Conservation (phyloP, 148 eudicot species). For the Chenopodium berlandieri region DNA sequence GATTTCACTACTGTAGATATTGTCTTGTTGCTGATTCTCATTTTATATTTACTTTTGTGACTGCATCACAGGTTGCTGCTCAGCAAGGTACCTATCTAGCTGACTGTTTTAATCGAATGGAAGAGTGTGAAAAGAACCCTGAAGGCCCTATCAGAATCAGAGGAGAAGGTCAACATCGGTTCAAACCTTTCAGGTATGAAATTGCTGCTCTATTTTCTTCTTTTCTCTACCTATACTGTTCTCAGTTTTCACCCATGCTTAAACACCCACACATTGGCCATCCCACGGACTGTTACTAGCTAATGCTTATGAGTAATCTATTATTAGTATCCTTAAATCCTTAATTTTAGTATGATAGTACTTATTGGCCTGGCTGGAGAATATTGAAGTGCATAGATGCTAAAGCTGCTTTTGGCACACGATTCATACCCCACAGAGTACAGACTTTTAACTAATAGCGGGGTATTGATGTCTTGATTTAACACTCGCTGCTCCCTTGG, state of each 20-base stretch:
- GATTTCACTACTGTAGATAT: not conserved
- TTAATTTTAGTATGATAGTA: too few species aligned
- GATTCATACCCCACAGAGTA: not conserved
- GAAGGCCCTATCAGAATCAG: constrained; percentile 84
- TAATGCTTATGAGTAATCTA: too few species aligned
- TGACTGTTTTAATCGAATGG: constrained; percentile 85
- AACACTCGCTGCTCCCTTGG: not conserved
- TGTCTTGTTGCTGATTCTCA: not conserved
- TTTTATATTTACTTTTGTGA: not conserved
- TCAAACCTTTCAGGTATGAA: constrained; percentile 72
- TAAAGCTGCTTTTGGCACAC: not conserved
- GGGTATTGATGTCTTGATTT: not conserved
- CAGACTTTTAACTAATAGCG: not conserved
- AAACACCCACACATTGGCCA: not conserved
- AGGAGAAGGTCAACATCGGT: constrained; percentile 79
- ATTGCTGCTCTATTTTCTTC: not conserved
- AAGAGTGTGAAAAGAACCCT: constrained; percentile 63
- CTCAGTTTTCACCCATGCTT: not conserved
- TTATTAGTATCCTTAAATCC: too few species aligned
- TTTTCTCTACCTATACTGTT: not conserved
- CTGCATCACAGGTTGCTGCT: constrained; percentile 66
- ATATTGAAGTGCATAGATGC: too few species aligned
- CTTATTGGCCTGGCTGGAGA: too few species aligned
- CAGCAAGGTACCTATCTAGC: constrained; percentile 87
- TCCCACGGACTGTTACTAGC: not conserved